Base-by-base conservation (phyloP, 164 flowering plant genomes). In the Vitis labrusca region DNA sequence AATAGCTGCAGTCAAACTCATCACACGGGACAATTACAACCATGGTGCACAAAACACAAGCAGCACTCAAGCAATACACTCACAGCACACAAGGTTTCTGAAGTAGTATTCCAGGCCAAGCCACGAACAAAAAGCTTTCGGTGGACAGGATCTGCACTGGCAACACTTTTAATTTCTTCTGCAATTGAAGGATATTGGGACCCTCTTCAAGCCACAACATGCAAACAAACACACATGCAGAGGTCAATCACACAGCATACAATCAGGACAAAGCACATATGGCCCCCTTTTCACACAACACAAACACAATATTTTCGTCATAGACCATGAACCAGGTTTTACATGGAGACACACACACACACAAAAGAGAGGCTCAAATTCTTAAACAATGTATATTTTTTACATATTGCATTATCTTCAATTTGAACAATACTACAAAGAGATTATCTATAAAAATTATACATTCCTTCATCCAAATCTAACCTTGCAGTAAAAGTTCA, bases 51-150 rank as follows among this genome's bases (percentile, higher is more conserved):
- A 71, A 73, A 75, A 76, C 81, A 79, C 81, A 80, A 68, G 16
- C 71, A 54, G 65, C 77, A 79, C 56, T 66, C 79, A 84, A 37
- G 65, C 85, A 83, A 81, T 72, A 70, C 89, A 89, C 91, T 87
- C 91, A 89, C 94, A 89, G 80, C 89, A 87, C 94, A 84, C 91
- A 87, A 82, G 62, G 89, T 89, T 81, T 87, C 94, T 63, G 94
- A 85, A 66, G 90, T 75, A 72, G 91, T 87, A 76, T 83, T 86
- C 94, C 90, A 89, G 54, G 89, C 85, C 83, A 89, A 86, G 73
- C 91, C 91, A 80, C 90, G 89, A 79, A 89, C 90, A 85, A 88
- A 89, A 85, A 89, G 91, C 90, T 88, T 90, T 84, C 92, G 82
- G 57, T 86, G 89, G 58, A 79, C 90, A 54, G 94, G 92, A 82